Percentiles rank a stretch among this genome's conserved stretches.
These are phyloP conservation scores for Aciculosporium take DNA, from an alignment of 2,329 filamentous ascomycete genomes.

Conservation along the genomic window DNA sequence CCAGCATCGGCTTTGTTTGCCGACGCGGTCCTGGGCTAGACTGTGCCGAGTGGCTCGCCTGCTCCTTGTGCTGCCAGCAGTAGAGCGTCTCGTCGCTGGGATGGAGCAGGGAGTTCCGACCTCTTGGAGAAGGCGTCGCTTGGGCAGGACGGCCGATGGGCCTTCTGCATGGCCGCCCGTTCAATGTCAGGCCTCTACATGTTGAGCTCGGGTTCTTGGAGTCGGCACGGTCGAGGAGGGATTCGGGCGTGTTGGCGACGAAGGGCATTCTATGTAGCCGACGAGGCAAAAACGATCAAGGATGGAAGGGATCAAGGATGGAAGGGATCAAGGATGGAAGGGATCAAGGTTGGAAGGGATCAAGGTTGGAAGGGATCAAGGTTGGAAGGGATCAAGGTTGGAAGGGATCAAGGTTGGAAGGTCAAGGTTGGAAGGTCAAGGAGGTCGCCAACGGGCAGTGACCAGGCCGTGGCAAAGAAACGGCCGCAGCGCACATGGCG, in stretches of 20 bases:
- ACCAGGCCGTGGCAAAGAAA: too few species aligned
- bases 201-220: conserved; percentile 73
- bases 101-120: conserved; percentile 24
- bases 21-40: conserved; percentile 30
- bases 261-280: too few species aligned
- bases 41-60: conserved; percentile 42
- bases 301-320: too few species aligned
- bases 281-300: too few species aligned
- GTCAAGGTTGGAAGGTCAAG: too few species aligned
- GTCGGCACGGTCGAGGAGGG: conserved; percentile 62
- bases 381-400: too few species aligned
- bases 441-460: too few species aligned
- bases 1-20: conserved; percentile 38
- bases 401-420: too few species aligned
- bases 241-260: conserved; percentile 57
- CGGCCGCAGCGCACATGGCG: too few species aligned
- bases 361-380: too few species aligned
- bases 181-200: conserved; percentile 74
- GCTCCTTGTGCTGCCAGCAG: conserved; percentile 93
- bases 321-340: too few species aligned
- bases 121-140: conserved; percentile 8
- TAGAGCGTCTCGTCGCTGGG: conserved; percentile 51
- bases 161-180: conserved; percentile 71
- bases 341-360: too few species aligned
- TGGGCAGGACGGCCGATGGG: conserved; percentile 32